phyloP scores from a whole-genome alignment of 306 rosid species.

The Potentilla sterilis region DNA sequence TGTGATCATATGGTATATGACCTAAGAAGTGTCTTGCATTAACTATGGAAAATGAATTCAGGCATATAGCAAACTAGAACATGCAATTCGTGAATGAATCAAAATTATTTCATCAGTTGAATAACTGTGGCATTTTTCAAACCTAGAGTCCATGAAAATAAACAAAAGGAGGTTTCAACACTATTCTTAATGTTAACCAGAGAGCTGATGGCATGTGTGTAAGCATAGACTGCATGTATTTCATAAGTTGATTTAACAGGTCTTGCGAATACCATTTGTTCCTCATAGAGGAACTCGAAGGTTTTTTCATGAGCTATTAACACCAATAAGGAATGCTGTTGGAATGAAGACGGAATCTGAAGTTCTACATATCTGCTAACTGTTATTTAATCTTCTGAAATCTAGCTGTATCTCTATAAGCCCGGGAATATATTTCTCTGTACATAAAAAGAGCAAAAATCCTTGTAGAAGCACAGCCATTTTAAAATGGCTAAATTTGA shows the following conservation, averaged over 20 bases:
- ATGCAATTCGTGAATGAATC: neutral
- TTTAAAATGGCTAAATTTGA: neutral
- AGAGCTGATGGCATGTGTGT: neutral
- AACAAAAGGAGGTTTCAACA: neutral
- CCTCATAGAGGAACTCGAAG: neutral
- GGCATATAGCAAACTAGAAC: neutral
- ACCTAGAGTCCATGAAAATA: neutral
- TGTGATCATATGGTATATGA: neutral
- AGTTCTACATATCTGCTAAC: constrained; percentile 1
- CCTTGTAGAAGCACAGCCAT: constrained; percentile 6
- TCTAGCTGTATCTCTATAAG: neutral
- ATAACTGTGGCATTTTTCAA: neutral
- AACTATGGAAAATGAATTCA: neutral
- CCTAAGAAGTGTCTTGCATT: neutral
- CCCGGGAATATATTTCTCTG: neutral
- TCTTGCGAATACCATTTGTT: neutral
- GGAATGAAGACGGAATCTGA: neutral
- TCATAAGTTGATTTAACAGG: neutral
- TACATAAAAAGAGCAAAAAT: constrained; percentile 15
- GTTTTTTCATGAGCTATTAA: neutral
- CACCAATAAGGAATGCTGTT: neutral
- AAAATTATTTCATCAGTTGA: neutral
- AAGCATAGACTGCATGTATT: neutral
- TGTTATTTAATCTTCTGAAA: neutral
- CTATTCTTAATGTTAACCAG: neutral